Percentiles rank a stretch among this genome's conserved stretches.
These are phyloP conservation scores for Staphylotrichum longicolle DNA, from an alignment of 495 filamentous ascomycete species.

Conservation along the genomic window DNA sequence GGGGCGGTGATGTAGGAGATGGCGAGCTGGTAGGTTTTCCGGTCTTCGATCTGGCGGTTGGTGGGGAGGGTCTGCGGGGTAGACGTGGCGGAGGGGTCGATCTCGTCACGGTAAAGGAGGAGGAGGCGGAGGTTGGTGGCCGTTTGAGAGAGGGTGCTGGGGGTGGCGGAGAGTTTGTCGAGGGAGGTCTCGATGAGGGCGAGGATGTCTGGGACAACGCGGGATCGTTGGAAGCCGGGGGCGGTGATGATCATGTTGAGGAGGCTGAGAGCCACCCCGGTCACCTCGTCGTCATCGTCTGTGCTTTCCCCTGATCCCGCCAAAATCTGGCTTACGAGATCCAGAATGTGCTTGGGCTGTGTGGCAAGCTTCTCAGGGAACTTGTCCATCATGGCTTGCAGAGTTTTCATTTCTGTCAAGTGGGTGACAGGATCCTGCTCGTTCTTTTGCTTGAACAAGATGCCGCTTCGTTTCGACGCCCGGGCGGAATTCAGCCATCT, in stretches of 20 bases:
- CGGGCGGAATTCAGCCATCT: constrained; percentile 54
- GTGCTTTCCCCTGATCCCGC: constrained; percentile 22
- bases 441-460: constrained; percentile 34
- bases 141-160: constrained; percentile 47
- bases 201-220: constrained; percentile 46
- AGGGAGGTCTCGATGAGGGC: constrained; percentile 51
- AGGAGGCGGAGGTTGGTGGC: constrained; percentile 58
- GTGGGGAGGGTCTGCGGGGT: constrained; percentile 29
- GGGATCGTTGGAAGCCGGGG: constrained; percentile 55
- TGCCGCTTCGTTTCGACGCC: constrained; percentile 8
- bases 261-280: constrained; percentile 62
- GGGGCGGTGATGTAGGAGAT: constrained; percentile 64
- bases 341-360: constrained; percentile 60
- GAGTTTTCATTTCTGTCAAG: constrained; percentile 60
- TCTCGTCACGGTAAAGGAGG: constrained; percentile 52
- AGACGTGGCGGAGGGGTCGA: constrained; percentile 41
- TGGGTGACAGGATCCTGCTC: constrained; percentile 44
- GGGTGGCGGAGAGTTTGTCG: constrained; percentile 42
- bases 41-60: constrained; percentile 57
- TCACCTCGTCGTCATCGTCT: constrained; percentile 48
- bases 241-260: constrained; percentile 65
- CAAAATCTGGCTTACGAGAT: constrained; percentile 60
- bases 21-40: constrained; percentile 67
- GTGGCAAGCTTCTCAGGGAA: constrained; percentile 66
- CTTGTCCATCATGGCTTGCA: constrained; percentile 64